Evolutionary conservation across 2,329 filamentous ascomycete species (phyloP), one percentile per base, ranked within the genome.

Genomic region (Fusarium tupiense): DNA sequence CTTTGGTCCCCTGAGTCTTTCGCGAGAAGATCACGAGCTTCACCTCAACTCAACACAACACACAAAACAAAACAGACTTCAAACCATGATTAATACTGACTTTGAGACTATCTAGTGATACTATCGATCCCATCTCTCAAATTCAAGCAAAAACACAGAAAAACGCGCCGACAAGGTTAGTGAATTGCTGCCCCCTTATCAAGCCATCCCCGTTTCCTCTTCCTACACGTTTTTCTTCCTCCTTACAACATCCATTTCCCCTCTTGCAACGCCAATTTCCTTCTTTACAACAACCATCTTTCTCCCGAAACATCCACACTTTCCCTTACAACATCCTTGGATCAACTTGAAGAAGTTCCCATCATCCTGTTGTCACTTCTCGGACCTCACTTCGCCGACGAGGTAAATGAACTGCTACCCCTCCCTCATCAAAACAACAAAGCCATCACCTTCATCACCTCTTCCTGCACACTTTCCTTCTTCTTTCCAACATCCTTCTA

Each of bases 111-210:
- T 12, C 4, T 43, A n/a, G 16, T 33, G 38, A 12, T 26, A 20
- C 12, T 17, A 38, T n/a, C 14, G 8, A n/a, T 24, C 20, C 22
- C 8, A 26, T 26, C 33, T 41, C 35, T 29, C 20, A 19, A 41
- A 17, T 4, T 35, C 24, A 38, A 43, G 43, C 22, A 60, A 52
- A 10, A 49, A 13, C 56, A 31, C 41, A 37, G 31, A 59, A 59
- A 11, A 29, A 9, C 26, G n/a, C 29, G 40, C 33, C 62, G 13
- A 31, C 29, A 61, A 74, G 67, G 71, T 72, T 50, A 60, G 31
- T 46, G 50, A 37, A 56, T n/a, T n/a, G 37, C 16, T 43, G 14
- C 16, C 24, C 24, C 35, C 11, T 41, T 13, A 43, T 41, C 14
- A 41, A 56, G 3, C 26, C 14, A 40, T 8, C 33, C 13, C 35